phyloP scores from a whole-genome alignment of 2,329 filamentous ascomycete species.

The Trichothecium sympodiale region DNA sequence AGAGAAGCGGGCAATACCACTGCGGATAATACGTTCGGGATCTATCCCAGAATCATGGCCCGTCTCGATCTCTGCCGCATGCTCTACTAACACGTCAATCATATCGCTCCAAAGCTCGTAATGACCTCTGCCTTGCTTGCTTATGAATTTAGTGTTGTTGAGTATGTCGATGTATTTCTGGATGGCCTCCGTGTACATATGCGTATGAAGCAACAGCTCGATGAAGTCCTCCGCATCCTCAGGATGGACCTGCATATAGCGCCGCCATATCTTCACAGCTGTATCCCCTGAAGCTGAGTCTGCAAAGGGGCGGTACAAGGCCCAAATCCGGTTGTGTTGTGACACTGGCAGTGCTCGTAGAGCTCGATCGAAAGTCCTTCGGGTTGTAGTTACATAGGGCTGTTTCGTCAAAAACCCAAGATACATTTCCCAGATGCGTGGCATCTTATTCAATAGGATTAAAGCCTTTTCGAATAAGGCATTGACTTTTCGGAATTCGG shows the following conservation, averaged over 20 bases:
- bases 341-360: constrained; percentile 85
- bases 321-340: constrained; percentile 94
- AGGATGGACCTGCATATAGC: constrained; percentile 95
- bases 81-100: constrained; percentile 85
- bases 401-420: constrained; percentile 82
- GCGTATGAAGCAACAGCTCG: constrained; percentile 70
- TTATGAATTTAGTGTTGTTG: constrained; percentile 81
- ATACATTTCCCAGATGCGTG: constrained; percentile 96
- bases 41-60: constrained; percentile 74
- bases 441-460: constrained; percentile 97
- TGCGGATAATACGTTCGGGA: constrained; percentile 85
- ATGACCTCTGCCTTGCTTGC: constrained; percentile 86
- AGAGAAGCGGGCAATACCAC: constrained; percentile 79
- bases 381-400: constrained; percentile 78
- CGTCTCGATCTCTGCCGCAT: constrained; percentile 76
- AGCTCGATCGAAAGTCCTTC: constrained; percentile 83
- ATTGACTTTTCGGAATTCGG: constrained; percentile 89
- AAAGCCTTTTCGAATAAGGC: constrained; percentile 85
- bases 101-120: constrained; percentile 98
- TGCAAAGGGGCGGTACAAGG: constrained; percentile 80
- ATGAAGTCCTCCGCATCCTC: constrained; percentile 95
- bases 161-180: constrained; percentile 85
- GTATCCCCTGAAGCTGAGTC: constrained; percentile 84
- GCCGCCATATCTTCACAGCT: constrained; percentile 83
- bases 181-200: constrained; percentile 82